Evolutionary conservation across 176 grass and related monocot species (phyloP).

Genomic region (Secale cereale): DNA sequence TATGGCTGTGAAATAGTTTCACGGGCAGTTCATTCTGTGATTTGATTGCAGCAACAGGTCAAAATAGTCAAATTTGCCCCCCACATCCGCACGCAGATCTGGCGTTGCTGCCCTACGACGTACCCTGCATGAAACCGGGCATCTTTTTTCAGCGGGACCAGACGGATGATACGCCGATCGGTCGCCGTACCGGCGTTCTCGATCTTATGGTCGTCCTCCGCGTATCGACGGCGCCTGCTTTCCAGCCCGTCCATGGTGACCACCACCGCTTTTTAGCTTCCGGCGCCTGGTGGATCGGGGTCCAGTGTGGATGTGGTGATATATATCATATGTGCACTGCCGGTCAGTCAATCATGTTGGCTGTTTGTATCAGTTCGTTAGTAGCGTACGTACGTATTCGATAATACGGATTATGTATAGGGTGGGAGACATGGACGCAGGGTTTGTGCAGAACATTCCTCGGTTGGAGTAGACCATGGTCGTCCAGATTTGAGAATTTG

Average conservation of each 20-base stretch:
- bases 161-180: not conserved
- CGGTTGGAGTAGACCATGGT: no score
- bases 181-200: conserved; percentile 1
- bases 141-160: conserved; percentile 20
- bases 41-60: no score
- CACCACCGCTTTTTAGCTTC: not conserved
- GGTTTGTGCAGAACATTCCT: no score
- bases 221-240: conserved; percentile 10
- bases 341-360: not conserved
- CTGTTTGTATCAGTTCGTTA: not conserved
- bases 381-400: not conserved
- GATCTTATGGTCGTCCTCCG: conserved; percentile 5
- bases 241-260: conserved; percentile 15
- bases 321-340: not conserved
- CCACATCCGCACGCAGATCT: not conserved
- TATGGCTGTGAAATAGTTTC: no score
- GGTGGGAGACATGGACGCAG: not conserved
- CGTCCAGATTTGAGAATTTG: no score
- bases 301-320: not conserved
- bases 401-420: not conserved
- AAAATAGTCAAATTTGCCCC: no score
- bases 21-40: no score
- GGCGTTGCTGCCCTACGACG: not conserved
- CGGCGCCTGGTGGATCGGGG: not conserved
- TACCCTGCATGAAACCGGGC: not conserved